These are phyloP conservation scores for Theileria luwenshuni DNA, from an alignment of 169 alveolate genomes.

Conservation along the genomic window DNA sequence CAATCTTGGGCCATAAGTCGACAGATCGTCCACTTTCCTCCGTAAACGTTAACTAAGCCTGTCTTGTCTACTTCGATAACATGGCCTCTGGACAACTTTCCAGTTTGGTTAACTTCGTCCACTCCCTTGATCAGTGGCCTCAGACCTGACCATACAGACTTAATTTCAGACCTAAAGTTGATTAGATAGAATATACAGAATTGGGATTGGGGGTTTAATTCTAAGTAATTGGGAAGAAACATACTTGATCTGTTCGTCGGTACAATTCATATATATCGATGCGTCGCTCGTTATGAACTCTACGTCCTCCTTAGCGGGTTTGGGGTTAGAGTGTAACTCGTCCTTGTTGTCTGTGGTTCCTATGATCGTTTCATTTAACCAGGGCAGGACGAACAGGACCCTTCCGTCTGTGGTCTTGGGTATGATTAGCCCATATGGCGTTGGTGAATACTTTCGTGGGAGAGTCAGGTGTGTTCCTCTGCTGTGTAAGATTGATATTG, in stretches of 20 bases:
- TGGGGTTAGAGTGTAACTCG: constrained; percentile 71
- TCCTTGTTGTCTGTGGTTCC: constrained; percentile 90
- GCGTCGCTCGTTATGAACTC: constrained; percentile 83
- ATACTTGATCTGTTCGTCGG: constrained; percentile 62
- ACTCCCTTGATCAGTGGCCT: constrained; percentile 44
- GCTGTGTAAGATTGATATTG: constrained; percentile 59
- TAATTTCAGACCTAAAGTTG: constrained; percentile 58
- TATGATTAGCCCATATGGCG: constrained; percentile 83
- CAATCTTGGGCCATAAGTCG: constrained; percentile 91
- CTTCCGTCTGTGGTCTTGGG: constrained; percentile 92
- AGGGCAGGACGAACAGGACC: constrained; percentile 87
- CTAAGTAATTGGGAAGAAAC: constrained; percentile 70
- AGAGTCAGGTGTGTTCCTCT: constrained; percentile 84
- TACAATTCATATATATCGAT: constrained; percentile 69
- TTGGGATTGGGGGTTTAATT: constrained; percentile 73
- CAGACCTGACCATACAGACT: constrained; percentile 49
- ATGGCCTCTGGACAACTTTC: constrained; percentile 88
- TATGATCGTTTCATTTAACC: constrained; percentile 82
- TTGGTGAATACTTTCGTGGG: constrained; percentile 78
- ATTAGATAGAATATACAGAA: constrained; percentile 75
- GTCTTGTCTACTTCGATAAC: constrained; percentile 81
- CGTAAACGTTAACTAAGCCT: constrained; percentile 89
- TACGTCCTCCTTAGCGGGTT: constrained; percentile 75
- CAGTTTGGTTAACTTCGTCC: constrained; percentile 72
- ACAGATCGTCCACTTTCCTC: constrained; percentile 95